Evolutionary conservation across 129 eudicot species (phyloP).

Genomic region (Solidago caesia): DNA sequence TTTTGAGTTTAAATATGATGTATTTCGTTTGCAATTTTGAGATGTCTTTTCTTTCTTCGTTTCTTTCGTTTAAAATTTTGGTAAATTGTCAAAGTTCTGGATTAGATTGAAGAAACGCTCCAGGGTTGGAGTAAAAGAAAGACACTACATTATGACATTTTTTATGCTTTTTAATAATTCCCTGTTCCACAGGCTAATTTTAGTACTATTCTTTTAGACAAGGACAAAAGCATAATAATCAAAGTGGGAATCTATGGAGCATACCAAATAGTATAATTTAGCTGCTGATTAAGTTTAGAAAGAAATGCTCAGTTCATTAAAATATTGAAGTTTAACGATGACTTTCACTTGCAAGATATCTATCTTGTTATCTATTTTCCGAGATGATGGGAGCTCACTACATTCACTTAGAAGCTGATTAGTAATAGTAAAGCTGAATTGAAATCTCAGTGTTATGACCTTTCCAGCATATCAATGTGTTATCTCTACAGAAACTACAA

Average conservation of each 20-base stretch:
- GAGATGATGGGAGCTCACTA: neutral
- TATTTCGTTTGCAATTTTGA: neutral
- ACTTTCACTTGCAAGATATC: neutral
- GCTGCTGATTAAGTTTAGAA: no score
- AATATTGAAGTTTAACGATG: neutral
- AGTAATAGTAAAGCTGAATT: neutral
- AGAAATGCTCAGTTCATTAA: neutral
- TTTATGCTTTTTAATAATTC: no score
- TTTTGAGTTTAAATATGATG: neutral
- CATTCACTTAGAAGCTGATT: neutral
- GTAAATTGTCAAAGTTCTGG: neutral
- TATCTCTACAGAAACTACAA: neutral
- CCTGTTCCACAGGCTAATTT: no score
- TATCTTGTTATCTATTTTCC: neutral
- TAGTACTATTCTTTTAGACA: no score
- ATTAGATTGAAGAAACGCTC: neutral
- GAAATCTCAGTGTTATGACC: neutral
- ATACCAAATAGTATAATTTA: no score
- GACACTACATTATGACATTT: no score
- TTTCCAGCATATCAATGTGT: neutral
- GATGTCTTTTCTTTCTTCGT: neutral
- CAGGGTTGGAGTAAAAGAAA: no score
- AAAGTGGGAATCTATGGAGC: no score
- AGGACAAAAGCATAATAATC: no score
- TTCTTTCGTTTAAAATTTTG: neutral